Conservation (phyloP, 495 filamentous ascomycete species). For the Elaphomyces granulatus region DNA sequence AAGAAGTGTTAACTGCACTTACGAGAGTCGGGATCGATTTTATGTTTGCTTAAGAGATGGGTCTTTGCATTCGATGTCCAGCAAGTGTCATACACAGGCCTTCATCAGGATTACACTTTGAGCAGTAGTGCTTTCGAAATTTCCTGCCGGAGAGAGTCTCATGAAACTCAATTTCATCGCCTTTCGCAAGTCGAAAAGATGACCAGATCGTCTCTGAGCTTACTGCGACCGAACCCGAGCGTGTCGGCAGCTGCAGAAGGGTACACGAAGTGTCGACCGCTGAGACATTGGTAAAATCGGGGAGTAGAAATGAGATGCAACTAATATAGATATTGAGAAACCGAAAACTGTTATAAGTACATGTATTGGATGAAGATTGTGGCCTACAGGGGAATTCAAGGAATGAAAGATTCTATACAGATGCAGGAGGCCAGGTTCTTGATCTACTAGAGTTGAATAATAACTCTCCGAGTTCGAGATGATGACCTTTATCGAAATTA, state of each 20-base stretch:
- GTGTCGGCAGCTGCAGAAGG: neutral
- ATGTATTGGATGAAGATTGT: too few relatives aligned
- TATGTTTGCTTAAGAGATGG: neutral
- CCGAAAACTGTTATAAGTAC: too few relatives aligned
- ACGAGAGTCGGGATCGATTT: neutral
- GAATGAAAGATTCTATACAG: too few relatives aligned
- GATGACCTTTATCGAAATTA: too few relatives aligned
- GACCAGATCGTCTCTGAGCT: neutral
- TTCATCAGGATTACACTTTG: neutral
- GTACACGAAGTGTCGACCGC: neutral
- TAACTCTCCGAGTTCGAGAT: too few relatives aligned
- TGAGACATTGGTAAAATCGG: neutral
- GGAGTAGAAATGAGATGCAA: neutral
- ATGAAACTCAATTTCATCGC: neutral
- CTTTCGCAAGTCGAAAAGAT: neutral
- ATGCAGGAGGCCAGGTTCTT: too few relatives aligned
- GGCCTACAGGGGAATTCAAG: too few relatives aligned
- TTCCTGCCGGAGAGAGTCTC: neutral
- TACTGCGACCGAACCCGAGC: neutral
- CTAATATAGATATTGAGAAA: too few relatives aligned
- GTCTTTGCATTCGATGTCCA: neutral
- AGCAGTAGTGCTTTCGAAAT: neutral
- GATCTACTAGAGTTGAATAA: too few relatives aligned
- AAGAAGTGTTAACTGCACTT: neutral
- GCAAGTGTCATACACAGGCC: neutral